Evolutionary conservation across 2,329 filamentous ascomycete species (phyloP), one percentile per base, ranked within the genome.

Genomic region (Mycosphaerelloides madeirae): DNA sequence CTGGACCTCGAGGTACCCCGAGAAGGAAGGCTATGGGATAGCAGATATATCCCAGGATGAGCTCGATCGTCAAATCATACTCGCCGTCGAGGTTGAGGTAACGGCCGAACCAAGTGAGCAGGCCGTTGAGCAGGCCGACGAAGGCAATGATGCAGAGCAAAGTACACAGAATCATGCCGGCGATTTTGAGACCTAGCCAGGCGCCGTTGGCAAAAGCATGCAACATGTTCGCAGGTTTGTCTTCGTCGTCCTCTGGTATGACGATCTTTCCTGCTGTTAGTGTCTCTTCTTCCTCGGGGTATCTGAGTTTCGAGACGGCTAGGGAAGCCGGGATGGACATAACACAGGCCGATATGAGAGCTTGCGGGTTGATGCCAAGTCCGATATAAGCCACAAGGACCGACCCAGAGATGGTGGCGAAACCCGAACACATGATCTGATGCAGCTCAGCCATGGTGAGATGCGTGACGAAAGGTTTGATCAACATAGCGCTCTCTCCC

Each of bases 301-400:
- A 95, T 45, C 90, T 84, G 58, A 95, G 76, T 71, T 95, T 95
- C 52, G 85, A 91, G 49, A 93, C 83, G 39, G 89, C 89, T 12
- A 96, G 76, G 3, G 88, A 94, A 1, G 89, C 89, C 0, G 90
- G 90, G 53, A 95, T 95, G 58, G 85, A 90, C 90, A 96, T 96
- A 65, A 95, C 89, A 63, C 89, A 95, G 6, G 86, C 90, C 2
- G 87, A 95, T 20, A 95, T 84, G 36, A 96, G 75, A 3, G 87
- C 89, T 65, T 94, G 85, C 1, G 86, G 75, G 65, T 89, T 93
- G 43, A 95, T 75, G 31, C 89, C 89, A 58, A 95, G 80, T 20
- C 75, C 73, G 52, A 95, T 90, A 67, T 95, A 96, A 12, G 85
- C 86, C 20, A 93, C 84, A 29, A 96, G 73, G 11, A 94, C 87